phyloP scores from a whole-genome alignment of 805 yeast genomes.

The Candida bentonensis region DNA sequence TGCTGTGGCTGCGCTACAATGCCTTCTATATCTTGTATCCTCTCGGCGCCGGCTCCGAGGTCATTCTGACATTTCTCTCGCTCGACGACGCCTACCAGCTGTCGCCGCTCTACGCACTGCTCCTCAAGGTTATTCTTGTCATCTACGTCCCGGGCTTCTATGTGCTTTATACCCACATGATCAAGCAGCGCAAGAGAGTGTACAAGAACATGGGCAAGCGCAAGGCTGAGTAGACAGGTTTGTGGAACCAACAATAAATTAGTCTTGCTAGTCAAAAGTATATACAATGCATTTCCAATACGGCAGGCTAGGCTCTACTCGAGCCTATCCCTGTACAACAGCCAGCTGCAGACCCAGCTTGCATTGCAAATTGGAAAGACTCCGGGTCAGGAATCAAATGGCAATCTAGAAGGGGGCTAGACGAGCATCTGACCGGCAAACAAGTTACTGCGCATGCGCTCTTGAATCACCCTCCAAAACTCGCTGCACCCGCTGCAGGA shows the following conservation, averaged over 20 bases:
- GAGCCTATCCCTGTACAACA: no score
- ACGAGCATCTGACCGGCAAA: no score
- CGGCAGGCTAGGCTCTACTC: no score
- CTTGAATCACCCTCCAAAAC: no score
- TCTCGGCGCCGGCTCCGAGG: slow-evolving; percentile 79
- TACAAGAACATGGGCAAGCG: slow-evolving; percentile 9
- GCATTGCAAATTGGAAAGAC: no score
- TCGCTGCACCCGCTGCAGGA: no score
- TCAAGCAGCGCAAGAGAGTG: slow-evolving; percentile 72
- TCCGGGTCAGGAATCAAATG: no score
- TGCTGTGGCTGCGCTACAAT: slow-evolving; percentile 70
- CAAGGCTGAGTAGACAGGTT: slow-evolving; percentile 2
- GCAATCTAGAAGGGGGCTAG: no score
- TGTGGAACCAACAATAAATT: not conserved
- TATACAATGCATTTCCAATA: not conserved
- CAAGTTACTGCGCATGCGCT: no score
- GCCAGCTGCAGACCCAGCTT: no score
- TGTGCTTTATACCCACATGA: slow-evolving; percentile 73
- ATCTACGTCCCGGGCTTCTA: slow-evolving; percentile 82
- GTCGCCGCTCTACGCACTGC: slow-evolving; percentile 34
- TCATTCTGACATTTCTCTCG: slow-evolving; percentile 53
- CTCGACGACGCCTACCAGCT: slow-evolving; percentile 47
- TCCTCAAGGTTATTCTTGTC: slow-evolving; percentile 42
- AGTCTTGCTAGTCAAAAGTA: not conserved
- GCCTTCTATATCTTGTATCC: slow-evolving; percentile 78